Evolutionary conservation across 768 basidiomycete species (phyloP).

Genomic region (Dacryopinax primogenitus): DNA sequence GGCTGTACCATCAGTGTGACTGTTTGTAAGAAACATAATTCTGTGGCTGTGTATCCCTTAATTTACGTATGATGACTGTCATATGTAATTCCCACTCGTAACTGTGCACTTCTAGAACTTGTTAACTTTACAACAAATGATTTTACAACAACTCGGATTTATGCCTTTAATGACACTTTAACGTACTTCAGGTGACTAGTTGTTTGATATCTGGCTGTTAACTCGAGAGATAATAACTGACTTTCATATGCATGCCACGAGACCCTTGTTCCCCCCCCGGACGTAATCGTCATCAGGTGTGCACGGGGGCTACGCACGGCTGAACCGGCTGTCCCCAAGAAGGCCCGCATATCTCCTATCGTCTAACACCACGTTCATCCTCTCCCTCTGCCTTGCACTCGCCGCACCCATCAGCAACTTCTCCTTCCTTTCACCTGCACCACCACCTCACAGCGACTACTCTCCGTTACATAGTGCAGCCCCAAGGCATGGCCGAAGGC

Average conservation of each 20-base stretch:
- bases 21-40: too few species aligned
- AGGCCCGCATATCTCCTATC: conserved; percentile 9
- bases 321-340: background rate
- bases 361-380: background rate
- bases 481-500: background rate
- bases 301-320: background rate
- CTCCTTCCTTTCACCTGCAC: background rate
- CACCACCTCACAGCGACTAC: background rate
- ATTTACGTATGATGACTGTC: background rate
- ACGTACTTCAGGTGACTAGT: too few species aligned
- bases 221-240: too few species aligned
- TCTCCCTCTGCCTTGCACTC: background rate
- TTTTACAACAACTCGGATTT: background rate
- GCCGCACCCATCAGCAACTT: too few species aligned
- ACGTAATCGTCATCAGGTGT: background rate
- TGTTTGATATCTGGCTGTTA: too few species aligned
- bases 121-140: background rate
- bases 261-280: background rate
- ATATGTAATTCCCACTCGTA: background rate
- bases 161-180: too few species aligned
- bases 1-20: too few species aligned
- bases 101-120: background rate
- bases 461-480: background rate
- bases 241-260: background rate
- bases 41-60: too few species aligned